Base-by-base conservation (phyloP, 495 filamentous ascomycete species). In the Podospora fimiseda region DNA sequence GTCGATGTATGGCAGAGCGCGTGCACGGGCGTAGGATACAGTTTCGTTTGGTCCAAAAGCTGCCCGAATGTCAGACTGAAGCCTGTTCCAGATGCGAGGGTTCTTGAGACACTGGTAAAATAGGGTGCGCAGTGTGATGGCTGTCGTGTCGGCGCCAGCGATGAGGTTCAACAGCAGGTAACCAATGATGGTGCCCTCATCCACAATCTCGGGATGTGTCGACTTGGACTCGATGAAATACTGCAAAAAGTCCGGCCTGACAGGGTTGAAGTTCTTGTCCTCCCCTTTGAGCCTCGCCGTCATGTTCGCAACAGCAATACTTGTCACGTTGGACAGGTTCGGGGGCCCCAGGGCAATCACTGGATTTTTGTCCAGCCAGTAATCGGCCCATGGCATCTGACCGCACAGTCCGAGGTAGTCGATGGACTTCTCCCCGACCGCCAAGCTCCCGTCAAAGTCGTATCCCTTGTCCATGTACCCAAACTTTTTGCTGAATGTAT, bases 1-100 rank as follows among this genome's bases (percentile, higher is more conserved):
- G 33, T 80, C 73, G 18, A 85, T 73, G 56, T 86, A 86, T 7
- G 73, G 75, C 9, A 84, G 50, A 1, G 57, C 54, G 18, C 60
- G 53, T 8, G 59, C 59, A 14, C 53, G 43, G 18, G 55, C 53
- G 51, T 62, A 56, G 2, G 60, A 46, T 9, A 45, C 63, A 0
- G 58, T 53, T 20, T 56, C 39, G n/a, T 49, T 49, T 30, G 53
- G 44, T 7, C 20, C 9, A 15, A 53, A 47, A 8, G 13, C 42
- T 14, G 55, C 23, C n/a, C 61, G 59, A 8, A 59, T 43, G 11
- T 63, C 60, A 27, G 50, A 18, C 18, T 61, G 47, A 0, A 75
- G 60, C 40, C 57, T 64, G 14, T 43, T 23, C 8, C 62, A 52
- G 7, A 61, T 59, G 9, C 54, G 43, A 0, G 64, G 66, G 52